Evolutionary conservation across 1,139 yeast species (phyloP).

Genomic region (Geotrichum bryndzae): DNA sequence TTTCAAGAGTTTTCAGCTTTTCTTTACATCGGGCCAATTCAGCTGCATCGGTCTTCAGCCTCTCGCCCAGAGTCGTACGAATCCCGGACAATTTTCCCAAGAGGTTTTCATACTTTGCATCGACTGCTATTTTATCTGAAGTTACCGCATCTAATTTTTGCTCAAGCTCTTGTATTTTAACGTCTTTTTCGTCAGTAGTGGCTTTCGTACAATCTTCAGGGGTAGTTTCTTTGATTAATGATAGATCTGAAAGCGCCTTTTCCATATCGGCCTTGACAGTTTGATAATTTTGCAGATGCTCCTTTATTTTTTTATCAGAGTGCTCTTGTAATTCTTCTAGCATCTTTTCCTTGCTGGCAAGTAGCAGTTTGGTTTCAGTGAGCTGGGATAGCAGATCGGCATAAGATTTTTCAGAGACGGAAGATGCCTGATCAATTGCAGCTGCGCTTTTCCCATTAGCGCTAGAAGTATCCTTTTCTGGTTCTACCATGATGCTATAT

Average conservation of each 20-base stretch:
- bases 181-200: constrained; percentile 10
- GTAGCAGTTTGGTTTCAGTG: constrained; percentile 15
- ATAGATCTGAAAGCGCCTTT: constrained; percentile 12
- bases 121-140: constrained; percentile 59
- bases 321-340: neutral
- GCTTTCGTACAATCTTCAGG: neutral
- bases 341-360: constrained; percentile 6
- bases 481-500: neutral
- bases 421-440: constrained; percentile 9
- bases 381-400: constrained; percentile 11
- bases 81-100: constrained; percentile 71
- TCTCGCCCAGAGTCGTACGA: constrained; percentile 68
- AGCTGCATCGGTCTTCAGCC: constrained; percentile 48
- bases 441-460: neutral
- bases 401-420: constrained; percentile 3
- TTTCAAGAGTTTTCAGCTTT: constrained; percentile 22
- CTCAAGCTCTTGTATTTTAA: constrained; percentile 27
- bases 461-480: neutral
- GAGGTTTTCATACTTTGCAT: constrained; percentile 67
- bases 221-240: constrained; percentile 8
- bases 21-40: constrained; percentile 35
- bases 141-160: constrained; percentile 40
- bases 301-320: constrained; percentile 25
- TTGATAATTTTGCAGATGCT: neutral
- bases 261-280: constrained; percentile 4